Conservation (phyloP, 2,329 filamentous ascomycete species). For the Aspergillus brasiliensis region DNA sequence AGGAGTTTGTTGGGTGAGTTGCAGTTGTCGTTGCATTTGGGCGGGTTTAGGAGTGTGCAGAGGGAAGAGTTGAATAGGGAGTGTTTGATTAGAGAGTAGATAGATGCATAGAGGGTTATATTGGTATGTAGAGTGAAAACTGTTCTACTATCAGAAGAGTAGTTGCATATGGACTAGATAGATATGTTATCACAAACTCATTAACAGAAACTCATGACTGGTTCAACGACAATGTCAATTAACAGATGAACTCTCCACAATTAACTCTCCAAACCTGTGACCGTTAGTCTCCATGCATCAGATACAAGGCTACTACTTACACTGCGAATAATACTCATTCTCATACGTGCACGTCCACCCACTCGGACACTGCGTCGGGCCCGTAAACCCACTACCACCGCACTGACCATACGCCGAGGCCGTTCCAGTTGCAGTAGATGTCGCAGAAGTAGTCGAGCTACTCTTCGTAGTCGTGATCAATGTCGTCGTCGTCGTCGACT, state of each 20-base stretch:
- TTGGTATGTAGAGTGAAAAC: no score
- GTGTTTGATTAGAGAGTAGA: neutral
- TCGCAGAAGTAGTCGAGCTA: conserved; percentile 3
- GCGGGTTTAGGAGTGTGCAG: conserved; percentile 12
- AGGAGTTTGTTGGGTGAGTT: conserved; percentile 29
- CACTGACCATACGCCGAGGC: conserved; percentile 22
- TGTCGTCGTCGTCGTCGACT: conserved; percentile 17
- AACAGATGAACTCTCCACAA: no score
- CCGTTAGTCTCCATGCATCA: neutral
- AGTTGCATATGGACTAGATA: no score
- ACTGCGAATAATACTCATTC: conserved; percentile 22
- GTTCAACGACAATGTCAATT: no score
- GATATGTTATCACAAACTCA: no score
- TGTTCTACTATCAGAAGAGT: no score
- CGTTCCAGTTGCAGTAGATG: conserved; percentile 9
- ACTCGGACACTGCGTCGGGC: conserved; percentile 18
- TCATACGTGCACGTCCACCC: conserved; percentile 19
- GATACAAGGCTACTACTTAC: conserved; percentile 5
- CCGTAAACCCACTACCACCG: conserved; percentile 21
- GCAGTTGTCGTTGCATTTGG: conserved; percentile 27
- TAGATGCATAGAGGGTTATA: neutral
- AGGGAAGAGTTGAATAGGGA: conserved; percentile 17
- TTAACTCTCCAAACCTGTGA: neutral
- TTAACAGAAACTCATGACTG: no score
- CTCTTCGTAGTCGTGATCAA: conserved; percentile 7